These are phyloP conservation scores for Wickerhamiella occidentalis DNA, from an alignment of 805 yeast genomes.

Conservation along the genomic window DNA sequence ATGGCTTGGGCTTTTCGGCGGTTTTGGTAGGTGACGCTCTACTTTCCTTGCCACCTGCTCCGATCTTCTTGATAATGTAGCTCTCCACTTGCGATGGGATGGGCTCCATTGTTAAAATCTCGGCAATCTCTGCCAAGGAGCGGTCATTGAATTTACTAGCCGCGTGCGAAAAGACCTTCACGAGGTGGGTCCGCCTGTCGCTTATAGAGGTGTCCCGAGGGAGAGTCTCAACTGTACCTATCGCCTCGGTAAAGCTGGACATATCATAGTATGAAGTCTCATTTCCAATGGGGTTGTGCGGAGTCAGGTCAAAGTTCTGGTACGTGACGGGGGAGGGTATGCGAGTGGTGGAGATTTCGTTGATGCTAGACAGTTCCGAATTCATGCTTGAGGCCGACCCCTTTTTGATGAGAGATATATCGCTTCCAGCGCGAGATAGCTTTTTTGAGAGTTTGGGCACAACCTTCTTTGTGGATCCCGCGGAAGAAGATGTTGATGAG, in stretches of 20 bases:
- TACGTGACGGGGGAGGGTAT: slow-evolving; percentile 11
- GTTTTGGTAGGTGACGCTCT: neutral
- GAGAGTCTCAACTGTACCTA: slow-evolving; percentile 10
- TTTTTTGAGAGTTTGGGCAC: neutral
- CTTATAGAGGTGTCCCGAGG: slow-evolving; percentile 5
- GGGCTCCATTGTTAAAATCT: slow-evolving; percentile 20
- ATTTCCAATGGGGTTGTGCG: neutral
- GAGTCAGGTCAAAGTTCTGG: slow-evolving; percentile 10
- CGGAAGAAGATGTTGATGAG: neutral
- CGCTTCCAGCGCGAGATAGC: slow-evolving; percentile 8
- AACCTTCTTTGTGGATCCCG: neutral
- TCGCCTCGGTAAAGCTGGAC: neutral
- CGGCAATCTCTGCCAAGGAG: slow-evolving; percentile 19
- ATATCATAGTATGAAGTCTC: slow-evolving; percentile 4
- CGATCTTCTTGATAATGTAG: slow-evolving; percentile 20
- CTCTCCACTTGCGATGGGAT: slow-evolving; percentile 19
- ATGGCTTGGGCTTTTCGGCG: slow-evolving; percentile 6
- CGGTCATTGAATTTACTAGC: slow-evolving; percentile 22
- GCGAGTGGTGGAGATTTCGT: slow-evolving; percentile 7
- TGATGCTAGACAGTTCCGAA: slow-evolving; percentile 3
- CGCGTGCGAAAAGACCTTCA: slow-evolving; percentile 20
- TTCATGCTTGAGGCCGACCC: neutral
- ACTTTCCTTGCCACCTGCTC: slow-evolving; percentile 15
- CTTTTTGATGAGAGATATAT: slow-evolving; percentile 5
- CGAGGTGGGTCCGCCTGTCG: slow-evolving; percentile 17